phyloP scores from a whole-genome alignment of 2,329 filamentous ascomycete species.

The Calonectria naviculata region DNA sequence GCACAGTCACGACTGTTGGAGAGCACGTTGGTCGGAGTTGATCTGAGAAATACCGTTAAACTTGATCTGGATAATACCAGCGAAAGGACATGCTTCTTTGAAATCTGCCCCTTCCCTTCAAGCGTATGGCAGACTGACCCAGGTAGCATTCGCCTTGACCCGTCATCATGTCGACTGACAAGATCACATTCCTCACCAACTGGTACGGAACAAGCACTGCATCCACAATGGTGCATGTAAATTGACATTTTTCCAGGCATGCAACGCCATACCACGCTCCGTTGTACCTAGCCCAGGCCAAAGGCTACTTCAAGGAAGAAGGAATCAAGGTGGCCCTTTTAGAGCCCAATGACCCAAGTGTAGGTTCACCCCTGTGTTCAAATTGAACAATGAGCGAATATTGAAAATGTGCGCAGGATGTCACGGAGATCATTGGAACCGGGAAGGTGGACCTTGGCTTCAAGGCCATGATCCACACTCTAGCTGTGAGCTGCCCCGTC shows the following conservation, averaged over 20 bases:
- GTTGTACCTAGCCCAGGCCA: conserved; percentile 80
- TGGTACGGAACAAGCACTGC: conserved; percentile 63
- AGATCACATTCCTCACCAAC: conserved; percentile 88
- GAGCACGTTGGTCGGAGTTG: conserved; percentile 43
- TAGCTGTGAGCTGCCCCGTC: conserved; percentile 63
- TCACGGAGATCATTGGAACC: conserved; percentile 83
- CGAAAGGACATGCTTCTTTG: conserved; percentile 88
- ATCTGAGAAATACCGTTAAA: conserved; percentile 85
- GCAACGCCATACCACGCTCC: conserved; percentile 85
- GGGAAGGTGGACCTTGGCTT: conserved; percentile 83
- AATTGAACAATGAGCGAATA: too few species aligned
- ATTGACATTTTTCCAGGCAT: conserved; percentile 66
- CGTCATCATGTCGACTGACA: conserved; percentile 80
- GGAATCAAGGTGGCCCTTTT: conserved; percentile 82
- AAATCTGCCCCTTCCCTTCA: conserved; percentile 45
- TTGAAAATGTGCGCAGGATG: conserved; percentile 63
- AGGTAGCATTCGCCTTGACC: conserved; percentile 55
- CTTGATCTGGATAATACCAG: conserved; percentile 91
- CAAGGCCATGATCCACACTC: conserved; percentile 87
- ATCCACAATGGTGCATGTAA: conserved; percentile 22
- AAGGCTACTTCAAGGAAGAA: conserved; percentile 80
- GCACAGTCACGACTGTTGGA: conserved; percentile 1
- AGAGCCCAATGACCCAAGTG: conserved; percentile 82
- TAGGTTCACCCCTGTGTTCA: conserved; percentile 47
- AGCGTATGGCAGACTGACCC: conserved; percentile 57